Percentiles rank a stretch among this genome's conserved stretches.
These are phyloP conservation scores for Boletus speciosus DNA, from an alignment of 768 basidiomycete genomes.

Conservation along the genomic window DNA sequence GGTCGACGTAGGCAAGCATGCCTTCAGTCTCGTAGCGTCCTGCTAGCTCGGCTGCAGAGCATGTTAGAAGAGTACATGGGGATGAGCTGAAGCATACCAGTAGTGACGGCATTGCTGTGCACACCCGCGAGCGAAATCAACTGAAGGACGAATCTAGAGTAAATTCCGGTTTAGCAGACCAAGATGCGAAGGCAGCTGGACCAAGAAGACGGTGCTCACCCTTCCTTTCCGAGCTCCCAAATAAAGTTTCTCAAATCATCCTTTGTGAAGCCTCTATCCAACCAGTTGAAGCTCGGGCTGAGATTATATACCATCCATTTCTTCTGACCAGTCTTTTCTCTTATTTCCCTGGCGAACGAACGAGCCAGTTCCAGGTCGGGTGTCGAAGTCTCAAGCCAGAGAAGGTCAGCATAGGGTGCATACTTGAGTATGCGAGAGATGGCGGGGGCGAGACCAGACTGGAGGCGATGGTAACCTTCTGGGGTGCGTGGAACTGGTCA, in stretches of 20 bases:
- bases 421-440: conserved; percentile 77
- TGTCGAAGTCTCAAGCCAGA: conserved; percentile 93
- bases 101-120: conserved; percentile 76
- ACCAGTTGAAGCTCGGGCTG: conserved; percentile 94
- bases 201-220: conserved; percentile 38
- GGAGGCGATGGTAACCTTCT: conserved; percentile 90
- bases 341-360: conserved; percentile 72
- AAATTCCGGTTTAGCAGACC: conserved; percentile 6
- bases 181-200: neutral
- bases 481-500: conserved; percentile 76
- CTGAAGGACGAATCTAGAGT: conserved; percentile 77
- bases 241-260: conserved; percentile 78
- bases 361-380: conserved; percentile 80
- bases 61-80: conserved; percentile 3
- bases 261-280: conserved; percentile 74
- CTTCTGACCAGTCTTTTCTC: conserved; percentile 55
- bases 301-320: conserved; percentile 92
- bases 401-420: conserved; percentile 82
- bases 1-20: conserved; percentile 89
- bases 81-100: conserved; percentile 45
- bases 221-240: conserved; percentile 89
- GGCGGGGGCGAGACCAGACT: conserved; percentile 77
- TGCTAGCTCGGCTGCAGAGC: conserved; percentile 66
- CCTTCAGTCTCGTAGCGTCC: conserved; percentile 79
- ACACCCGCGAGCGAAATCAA: conserved; percentile 88